Percentiles rank a stretch among this genome's conserved stretches.
phyloP scores from a whole-genome alignment of 1,284 basidiomycete species.

The Anthracocystis walkeri region DNA sequence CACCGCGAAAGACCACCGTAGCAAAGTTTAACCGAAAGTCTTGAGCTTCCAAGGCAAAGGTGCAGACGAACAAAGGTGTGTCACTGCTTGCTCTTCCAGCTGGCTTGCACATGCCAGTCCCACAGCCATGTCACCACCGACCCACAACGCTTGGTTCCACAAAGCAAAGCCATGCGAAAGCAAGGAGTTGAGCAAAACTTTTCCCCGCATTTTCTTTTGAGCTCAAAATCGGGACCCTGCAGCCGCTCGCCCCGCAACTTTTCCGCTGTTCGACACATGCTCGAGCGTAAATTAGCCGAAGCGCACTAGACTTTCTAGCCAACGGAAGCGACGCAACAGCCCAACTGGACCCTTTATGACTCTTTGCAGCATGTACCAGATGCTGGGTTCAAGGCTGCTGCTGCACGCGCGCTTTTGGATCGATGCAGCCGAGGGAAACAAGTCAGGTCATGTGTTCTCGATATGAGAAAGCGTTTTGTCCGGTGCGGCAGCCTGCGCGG shows the following conservation, averaged over 20 bases:
- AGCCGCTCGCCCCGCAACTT: constrained; percentile 6
- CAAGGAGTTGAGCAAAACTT: not conserved
- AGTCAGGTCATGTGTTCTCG: too few relatives aligned
- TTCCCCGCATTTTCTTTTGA: constrained; percentile 13
- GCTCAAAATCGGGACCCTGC: constrained; percentile 1
- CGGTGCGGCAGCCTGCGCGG: too few relatives aligned
- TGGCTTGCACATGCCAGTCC: not conserved
- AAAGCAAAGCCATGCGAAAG: not conserved
- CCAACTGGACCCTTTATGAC: too few relatives aligned
- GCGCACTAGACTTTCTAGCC: too few relatives aligned
- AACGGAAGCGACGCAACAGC: too few relatives aligned
- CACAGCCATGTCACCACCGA: not conserved
- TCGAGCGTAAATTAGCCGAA: not conserved
- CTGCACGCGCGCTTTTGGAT: too few relatives aligned
- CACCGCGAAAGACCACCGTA: not conserved
- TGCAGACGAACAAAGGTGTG: not conserved
- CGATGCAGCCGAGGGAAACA: too few relatives aligned
- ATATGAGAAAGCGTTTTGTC: too few relatives aligned
- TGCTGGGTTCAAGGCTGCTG: too few relatives aligned
- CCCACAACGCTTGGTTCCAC: not conserved
- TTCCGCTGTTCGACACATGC: not conserved
- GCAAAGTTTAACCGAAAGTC: not conserved
- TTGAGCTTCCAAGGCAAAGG: too few relatives aligned
- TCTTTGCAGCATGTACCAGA: too few relatives aligned
- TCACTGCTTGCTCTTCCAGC: not conserved